A percentile compares a stretch with the other conserved stretches of the same genome.
These are phyloP conservation scores for Colletotrichum eremochloae DNA, from an alignment of 2,329 filamentous ascomycete genomes.

Conservation along the genomic window DNA sequence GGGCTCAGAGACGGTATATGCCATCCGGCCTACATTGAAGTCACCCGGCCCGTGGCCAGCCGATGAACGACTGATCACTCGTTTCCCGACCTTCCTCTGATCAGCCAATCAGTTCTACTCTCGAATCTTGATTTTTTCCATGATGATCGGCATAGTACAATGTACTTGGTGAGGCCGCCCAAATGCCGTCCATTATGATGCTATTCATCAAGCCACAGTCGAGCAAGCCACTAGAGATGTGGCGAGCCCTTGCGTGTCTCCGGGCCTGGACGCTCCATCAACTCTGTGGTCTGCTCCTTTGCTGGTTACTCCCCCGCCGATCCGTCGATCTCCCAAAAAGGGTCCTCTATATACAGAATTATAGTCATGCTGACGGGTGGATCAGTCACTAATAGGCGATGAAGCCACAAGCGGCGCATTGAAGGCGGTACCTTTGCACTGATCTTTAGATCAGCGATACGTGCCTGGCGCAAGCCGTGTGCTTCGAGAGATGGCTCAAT, in stretches of 20 bases:
- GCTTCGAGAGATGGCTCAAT: neutral
- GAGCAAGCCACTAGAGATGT: constrained; percentile 27
- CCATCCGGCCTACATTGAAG: neutral
- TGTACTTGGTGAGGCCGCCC: constrained; percentile 32
- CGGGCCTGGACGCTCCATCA: constrained; percentile 25
- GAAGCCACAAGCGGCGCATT: neutral
- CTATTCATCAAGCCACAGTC: constrained; percentile 36
- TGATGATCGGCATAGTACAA: constrained; percentile 23
- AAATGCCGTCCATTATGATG: constrained; percentile 6
- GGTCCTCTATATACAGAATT: too few species aligned
- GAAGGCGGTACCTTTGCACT: neutral
- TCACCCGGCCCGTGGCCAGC: constrained; percentile 2
- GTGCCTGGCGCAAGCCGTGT: neutral
- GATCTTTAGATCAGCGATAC: neutral
- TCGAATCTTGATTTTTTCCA: neutral
- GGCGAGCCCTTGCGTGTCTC: constrained; percentile 42
- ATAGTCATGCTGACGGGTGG: neutral
- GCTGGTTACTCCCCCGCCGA: constrained; percentile 5
- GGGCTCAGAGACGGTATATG: neutral
- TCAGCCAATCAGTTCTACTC: neutral
- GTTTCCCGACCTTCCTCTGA: constrained; percentile 1
- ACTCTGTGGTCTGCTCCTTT: neutral
- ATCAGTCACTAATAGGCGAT: neutral
- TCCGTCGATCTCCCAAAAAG: neutral
- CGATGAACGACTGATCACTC: neutral